These are phyloP conservation scores for Talaromyces atroroseus DNA, from an alignment of 2,329 filamentous ascomycete genomes.

Conservation along the genomic window DNA sequence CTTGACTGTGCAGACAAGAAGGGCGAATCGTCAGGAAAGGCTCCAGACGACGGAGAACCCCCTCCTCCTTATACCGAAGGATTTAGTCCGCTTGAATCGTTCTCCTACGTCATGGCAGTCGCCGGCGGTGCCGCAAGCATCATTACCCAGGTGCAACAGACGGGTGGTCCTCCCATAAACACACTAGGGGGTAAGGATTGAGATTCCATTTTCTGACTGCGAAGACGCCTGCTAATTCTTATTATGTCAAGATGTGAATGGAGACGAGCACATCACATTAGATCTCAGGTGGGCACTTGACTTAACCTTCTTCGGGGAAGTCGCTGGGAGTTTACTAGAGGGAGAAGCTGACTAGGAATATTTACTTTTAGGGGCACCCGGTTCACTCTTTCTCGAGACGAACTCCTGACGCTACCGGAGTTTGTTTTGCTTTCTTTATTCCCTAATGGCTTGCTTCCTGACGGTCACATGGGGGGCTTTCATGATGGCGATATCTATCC, in stretches of 20 bases:
- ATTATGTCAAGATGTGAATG: conserved; percentile 59
- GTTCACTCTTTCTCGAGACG: conserved; percentile 90
- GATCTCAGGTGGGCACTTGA: conserved; percentile 69
- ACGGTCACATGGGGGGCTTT: conserved; percentile 91
- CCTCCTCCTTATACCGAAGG: conserved; percentile 95
- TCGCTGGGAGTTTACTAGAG: not conserved
- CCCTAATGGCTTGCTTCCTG: conserved; percentile 94
- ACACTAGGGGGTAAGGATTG: conserved; percentile 68
- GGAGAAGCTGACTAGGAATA: not conserved
- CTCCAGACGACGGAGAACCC: conserved; percentile 74
- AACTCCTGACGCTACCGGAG: conserved; percentile 90
- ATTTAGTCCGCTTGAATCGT: conserved; percentile 82
- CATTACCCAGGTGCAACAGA: conserved; percentile 97
- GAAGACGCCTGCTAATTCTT: conserved; percentile 14
- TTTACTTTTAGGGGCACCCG: conserved; percentile 65
- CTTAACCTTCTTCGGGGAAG: not conserved
- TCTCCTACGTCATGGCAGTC: conserved; percentile 96
- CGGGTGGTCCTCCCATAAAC: conserved; percentile 77
- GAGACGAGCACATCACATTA: conserved; percentile 91
- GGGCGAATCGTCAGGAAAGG: conserved; percentile 66
- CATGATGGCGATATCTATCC: conserved; percentile 91
- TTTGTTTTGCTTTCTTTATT: conserved; percentile 97
- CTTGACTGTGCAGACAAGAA: conserved; percentile 73
- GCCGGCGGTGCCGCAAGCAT: conserved; percentile 96
- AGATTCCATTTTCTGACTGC: not conserved